Evolutionary conservation across 805 yeast species (phyloP).

Genomic region (Saccharomyces paradoxus): DNA sequence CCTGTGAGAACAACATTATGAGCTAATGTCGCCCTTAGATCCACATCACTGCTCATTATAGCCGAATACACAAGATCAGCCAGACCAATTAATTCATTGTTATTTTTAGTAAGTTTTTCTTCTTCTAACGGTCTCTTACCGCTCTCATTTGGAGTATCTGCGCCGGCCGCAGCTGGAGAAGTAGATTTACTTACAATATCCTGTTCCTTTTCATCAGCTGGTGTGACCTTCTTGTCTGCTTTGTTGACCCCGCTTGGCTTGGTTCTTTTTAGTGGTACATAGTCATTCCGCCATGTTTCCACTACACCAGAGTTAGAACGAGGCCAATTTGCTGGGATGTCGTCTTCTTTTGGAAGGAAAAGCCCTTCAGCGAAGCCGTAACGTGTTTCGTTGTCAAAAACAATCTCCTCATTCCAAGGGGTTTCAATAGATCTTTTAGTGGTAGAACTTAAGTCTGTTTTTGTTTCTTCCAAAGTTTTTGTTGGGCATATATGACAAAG

Average conservation of each 20-base stretch:
- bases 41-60: slow-evolving; percentile 60
- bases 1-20: slow-evolving; percentile 86
- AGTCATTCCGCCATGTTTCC: slow-evolving; percentile 48
- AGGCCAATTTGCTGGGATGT: slow-evolving; percentile 29
- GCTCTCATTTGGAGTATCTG: slow-evolving; percentile 16
- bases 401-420: slow-evolving; percentile 65
- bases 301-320: slow-evolving; percentile 48
- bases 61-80: slow-evolving; percentile 53
- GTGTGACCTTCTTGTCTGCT: slow-evolving; percentile 26
- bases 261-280: slow-evolving; percentile 63
- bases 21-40: slow-evolving; percentile 75
- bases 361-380: slow-evolving; percentile 62
- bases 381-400: slow-evolving; percentile 49
- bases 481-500: slow-evolving; percentile 41
- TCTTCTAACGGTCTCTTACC: slow-evolving; percentile 26
- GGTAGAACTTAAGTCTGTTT: slow-evolving; percentile 22
- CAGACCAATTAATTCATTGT: slow-evolving; percentile 37
- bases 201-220: slow-evolving; percentile 14
- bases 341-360: slow-evolving; percentile 50
- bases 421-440: slow-evolving; percentile 53
- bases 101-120: slow-evolving; percentile 1
- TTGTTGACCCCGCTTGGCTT: slow-evolving; percentile 25
- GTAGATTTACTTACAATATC: not conserved
- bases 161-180: slow-evolving; percentile 15
- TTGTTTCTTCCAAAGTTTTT: slow-evolving; percentile 15